phyloP scores from a whole-genome alignment of 208 protist genomes.

The Crithidia brevicula region DNA sequence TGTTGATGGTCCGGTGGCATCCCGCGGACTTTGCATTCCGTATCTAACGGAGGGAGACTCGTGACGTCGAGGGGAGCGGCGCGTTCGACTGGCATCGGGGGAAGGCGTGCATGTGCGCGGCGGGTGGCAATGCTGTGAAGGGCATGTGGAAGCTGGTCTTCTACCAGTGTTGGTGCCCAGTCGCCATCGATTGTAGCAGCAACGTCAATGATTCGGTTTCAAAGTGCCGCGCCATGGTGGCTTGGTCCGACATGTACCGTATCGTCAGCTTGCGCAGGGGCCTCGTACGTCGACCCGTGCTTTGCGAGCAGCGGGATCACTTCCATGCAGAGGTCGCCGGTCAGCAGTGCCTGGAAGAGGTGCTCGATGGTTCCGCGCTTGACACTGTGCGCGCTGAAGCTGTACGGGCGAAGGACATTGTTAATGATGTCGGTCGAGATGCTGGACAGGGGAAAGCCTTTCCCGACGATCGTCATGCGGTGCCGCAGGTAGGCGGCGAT shows the following conservation, averaged over 20 bases:
- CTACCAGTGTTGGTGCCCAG: conserved; percentile 13
- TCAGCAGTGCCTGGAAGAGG: neutral
- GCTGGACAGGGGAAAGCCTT: neutral
- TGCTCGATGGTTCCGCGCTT: conserved; percentile 16
- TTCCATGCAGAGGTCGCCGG: neutral
- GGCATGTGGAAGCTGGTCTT: neutral
- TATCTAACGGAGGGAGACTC: neutral
- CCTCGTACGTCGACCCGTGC: neutral
- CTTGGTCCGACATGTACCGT: conserved; percentile 12
- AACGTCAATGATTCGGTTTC: conserved; percentile 14
- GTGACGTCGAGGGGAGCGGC: conserved; percentile 7
- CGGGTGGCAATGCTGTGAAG: conserved; percentile 11
- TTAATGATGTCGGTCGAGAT: conserved; percentile 16
- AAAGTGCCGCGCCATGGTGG: conserved; percentile 10
- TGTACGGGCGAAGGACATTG: conserved; percentile 17
- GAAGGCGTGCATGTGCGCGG: conserved; percentile 15
- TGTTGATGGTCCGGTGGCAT: neutral
- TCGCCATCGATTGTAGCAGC: conserved; percentile 15
- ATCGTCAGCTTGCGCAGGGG: conserved; percentile 7
- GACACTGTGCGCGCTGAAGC: conserved; percentile 28
- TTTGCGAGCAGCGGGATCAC: conserved; percentile 25
- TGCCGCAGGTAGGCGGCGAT: neutral
- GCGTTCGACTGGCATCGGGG: neutral
- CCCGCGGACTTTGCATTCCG: neutral
- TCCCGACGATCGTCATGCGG: neutral